A percentile compares a stretch with the other conserved stretches of the same genome.
Evolutionary conservation across 2,329 filamentous ascomycete genomes (phyloP).

Genomic region (Nigrospora sphaerica): DNA sequence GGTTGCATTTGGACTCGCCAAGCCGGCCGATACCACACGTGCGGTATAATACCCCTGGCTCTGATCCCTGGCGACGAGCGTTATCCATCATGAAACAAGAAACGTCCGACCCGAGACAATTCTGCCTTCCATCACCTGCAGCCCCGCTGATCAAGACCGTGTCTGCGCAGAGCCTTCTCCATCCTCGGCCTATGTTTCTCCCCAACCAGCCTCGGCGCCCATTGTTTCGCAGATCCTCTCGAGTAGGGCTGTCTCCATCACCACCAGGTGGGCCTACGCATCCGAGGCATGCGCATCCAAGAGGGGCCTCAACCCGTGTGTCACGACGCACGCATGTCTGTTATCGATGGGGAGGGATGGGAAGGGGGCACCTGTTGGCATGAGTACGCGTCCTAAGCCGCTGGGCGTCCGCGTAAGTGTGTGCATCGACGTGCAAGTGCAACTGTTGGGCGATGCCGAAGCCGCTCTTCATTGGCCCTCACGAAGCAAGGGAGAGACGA

Average conservation of each 20-base stretch:
- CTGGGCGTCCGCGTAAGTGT: no score
- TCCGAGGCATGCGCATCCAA: background rate
- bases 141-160: background rate
- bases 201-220: background rate
- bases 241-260: background rate
- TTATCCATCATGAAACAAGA: slow-evolving; percentile 5
- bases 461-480: no score
- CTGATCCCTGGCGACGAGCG: background rate
- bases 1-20: background rate
- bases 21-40: background rate
- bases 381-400: no score
- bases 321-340: no score
- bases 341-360: no score
- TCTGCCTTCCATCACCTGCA: background rate
- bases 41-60: background rate
- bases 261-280: background rate
- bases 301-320: no score
- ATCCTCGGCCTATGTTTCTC: no score
- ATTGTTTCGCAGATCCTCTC: slow-evolving; percentile 7
- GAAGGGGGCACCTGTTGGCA: no score
- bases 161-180: background rate
- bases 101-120: slow-evolving; percentile 2
- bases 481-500: no score
- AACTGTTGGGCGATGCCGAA: no score
- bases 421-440: no score